Conservation (phyloP, 148 eudicot genomes). For the Camellia japonica region DNA sequence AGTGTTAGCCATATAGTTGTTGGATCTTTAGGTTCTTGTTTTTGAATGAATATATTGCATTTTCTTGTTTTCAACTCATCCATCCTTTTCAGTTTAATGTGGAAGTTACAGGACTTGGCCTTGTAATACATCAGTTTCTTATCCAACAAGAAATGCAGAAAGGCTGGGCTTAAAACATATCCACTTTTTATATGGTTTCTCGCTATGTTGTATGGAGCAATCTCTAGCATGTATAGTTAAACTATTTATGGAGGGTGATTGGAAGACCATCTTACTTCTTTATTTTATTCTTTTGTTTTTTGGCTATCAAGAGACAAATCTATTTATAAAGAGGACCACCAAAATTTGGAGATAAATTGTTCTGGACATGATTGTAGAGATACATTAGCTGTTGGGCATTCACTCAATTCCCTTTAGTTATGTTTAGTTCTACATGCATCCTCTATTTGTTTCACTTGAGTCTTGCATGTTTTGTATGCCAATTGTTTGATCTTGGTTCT, state of each 20-base stretch:
- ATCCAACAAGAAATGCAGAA: neutral
- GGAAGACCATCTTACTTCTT: too few relatives aligned
- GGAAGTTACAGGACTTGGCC: neutral
- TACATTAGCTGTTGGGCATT: neutral
- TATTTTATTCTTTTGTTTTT: neutral
- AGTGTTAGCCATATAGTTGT: neutral
- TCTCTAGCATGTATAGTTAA: neutral
- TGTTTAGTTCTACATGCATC: neutral
- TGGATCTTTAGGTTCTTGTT: neutral
- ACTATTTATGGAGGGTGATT: neutral
- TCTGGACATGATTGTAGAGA: neutral
- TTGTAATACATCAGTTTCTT: neutral
- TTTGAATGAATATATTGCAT: neutral
- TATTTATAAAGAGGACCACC: neutral
- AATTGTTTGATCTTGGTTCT: neutral
- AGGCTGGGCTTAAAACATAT: neutral
- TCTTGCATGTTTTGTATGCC: neutral
- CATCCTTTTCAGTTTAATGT: neutral
- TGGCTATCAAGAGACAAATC: neutral
- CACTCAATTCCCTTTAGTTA: neutral
- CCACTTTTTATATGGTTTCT: neutral
- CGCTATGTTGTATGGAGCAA: neutral
- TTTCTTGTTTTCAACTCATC: neutral
- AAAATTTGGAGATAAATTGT: neutral
- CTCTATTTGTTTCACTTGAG: neutral